phyloP scores from a whole-genome alignment of 257 asterid genomes.

The Rehmannia glutinosa region DNA sequence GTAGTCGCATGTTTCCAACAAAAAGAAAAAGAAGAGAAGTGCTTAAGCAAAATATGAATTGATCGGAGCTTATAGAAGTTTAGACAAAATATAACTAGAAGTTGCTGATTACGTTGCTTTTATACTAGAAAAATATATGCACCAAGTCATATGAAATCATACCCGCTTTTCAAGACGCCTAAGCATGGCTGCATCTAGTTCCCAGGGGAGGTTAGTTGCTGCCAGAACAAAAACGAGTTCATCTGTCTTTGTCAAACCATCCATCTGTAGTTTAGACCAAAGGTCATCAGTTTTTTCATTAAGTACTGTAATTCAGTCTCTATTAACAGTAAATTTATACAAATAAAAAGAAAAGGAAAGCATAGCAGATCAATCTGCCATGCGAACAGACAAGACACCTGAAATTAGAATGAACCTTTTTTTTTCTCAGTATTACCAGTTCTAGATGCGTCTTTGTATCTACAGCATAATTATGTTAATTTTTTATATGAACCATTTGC shows the following conservation, averaged over 20 bases:
- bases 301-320: background rate
- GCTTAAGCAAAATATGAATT: background rate
- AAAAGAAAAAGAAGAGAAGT: background rate
- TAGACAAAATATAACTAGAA: background rate
- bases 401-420: background rate
- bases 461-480: background rate
- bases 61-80: background rate
- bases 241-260: slow-evolving; percentile 85
- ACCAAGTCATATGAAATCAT: slow-evolving; percentile 12
- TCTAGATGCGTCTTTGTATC: background rate
- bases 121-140: background rate
- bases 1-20: background rate
- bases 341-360: background rate
- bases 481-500: background rate
- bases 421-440: background rate
- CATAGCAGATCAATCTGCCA: background rate
- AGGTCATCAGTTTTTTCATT: slow-evolving; percentile 17
- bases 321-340: background rate
- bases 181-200: slow-evolving; percentile 97
- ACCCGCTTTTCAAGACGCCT: slow-evolving; percentile 99
- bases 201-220: slow-evolving; percentile 99
- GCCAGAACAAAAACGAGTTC: slow-evolving; percentile 98
- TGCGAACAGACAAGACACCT: background rate
- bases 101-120: background rate
- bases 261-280: slow-evolving; percentile 83